Evolutionary conservation across 192 early-diverging fungal species (phyloP), one percentile per base, ranked within the genome.

Genomic region (Martensiomyces pterosporus): DNA sequence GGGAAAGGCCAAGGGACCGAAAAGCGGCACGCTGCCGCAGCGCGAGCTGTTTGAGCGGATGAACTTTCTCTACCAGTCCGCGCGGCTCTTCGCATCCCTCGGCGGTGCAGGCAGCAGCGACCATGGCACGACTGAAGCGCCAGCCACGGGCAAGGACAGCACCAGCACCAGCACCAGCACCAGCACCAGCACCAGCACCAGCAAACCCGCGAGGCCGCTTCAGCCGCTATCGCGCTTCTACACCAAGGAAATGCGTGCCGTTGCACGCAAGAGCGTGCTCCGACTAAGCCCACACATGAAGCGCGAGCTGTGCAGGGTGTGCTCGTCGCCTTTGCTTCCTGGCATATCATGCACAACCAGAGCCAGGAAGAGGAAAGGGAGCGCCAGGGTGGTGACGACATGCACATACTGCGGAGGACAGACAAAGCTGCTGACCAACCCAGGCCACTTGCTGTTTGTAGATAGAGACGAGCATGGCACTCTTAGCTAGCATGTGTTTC

Each of bases 11-110:
- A 49, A 49, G 24, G 37, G n/a, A 10, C 48, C 36, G 34, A 50
- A 43, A 19, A 27, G 39, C 18, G 62, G 66, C 16, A 24, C 29
- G 15, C 43, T 72, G 47, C 68, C 68, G 21, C 63, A 57, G 43
- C 62, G 68, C 27, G 68, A 72, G 45, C 43, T 60, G 22, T 72
- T 39, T 19, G 57, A 72, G 49, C 50, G 68, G 41, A 64, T 72
- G 61, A 72, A 60, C 43, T 72, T 72, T 53, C 57, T 72, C 3
- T 60, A 57, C 39, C 68, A 72, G 26, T 64, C 68, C 21, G 47
- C 68, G 5, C 68, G 60, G 22, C 60, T 64, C 43, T 55, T 49
- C 17, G 56, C 68, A 17, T 9, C 39, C 4, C 41, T 57, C 14
- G 4, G n/a, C n/a, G n/a, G n/a, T n/a, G n/a, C n/a, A n/a, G n/a